Percentiles rank a stretch among this genome's conserved stretches.
Conservation (phyloP, 495 filamentous ascomycete genomes). For the Podospora pseudopauciseta region DNA sequence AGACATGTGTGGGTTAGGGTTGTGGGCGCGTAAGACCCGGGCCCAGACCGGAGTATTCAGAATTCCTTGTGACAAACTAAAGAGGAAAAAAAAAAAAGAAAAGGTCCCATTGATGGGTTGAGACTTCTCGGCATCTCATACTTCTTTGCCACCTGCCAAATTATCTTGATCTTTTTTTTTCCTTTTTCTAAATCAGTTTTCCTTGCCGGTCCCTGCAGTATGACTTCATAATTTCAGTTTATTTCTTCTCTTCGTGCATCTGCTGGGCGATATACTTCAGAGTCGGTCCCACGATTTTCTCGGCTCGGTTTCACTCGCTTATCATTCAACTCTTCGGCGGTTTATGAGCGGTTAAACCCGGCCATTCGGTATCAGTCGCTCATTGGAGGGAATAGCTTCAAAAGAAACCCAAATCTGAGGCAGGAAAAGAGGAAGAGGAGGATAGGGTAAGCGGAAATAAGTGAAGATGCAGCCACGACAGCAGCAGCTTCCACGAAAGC, state of each 20-base stretch:
- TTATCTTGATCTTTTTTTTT: not conserved
- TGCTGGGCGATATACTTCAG: not conserved
- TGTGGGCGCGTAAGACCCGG: not conserved
- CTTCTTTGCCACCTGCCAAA: not conserved
- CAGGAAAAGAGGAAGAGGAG: not conserved
- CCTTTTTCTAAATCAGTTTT: not conserved
- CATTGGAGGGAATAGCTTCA: not conserved
- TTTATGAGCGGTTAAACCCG: not conserved
- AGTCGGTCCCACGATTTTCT: not conserved
- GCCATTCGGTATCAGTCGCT: not conserved
- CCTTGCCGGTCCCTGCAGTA: not conserved
- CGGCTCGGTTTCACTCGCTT: not conserved
- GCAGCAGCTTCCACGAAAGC: conserved; percentile 13
- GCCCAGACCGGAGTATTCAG: not conserved
- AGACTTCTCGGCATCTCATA: not conserved
- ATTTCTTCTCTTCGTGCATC: not conserved
- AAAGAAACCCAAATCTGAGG: not conserved
- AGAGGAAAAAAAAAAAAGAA: not conserved
- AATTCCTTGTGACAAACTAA: not conserved
- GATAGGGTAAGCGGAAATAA: conserved; percentile 1
- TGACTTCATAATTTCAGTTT: not conserved
- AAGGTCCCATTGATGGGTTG: conserved; percentile 4
- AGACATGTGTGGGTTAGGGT: not conserved
- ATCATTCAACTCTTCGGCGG: not conserved
- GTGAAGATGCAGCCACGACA: conserved; percentile 5